Evolutionary conservation across 257 asterid species (phyloP), one percentile per base, ranked within the genome.

Genomic region (Gardenia jasminoides): DNA sequence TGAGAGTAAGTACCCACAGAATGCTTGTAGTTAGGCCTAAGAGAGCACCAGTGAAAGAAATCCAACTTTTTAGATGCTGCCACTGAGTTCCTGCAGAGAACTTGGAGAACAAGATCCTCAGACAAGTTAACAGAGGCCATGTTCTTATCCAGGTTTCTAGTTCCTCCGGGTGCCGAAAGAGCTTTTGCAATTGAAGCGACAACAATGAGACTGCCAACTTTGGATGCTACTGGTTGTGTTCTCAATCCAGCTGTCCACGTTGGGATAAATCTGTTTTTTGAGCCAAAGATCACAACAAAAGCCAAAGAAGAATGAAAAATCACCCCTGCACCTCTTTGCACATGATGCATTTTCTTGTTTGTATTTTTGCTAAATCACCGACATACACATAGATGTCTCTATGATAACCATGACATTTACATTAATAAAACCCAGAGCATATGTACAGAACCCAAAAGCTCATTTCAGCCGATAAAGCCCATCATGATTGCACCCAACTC

Each of bases 1-100:
- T 90, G 94, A 26, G 88, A 82, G 78, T 93, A 93, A 4, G 97
- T 82, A 82, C 80, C 72, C 52, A 78, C 83, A 48, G 96, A 83
- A 91, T 93, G 99, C 78, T 85, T 88, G 93, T 84, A 89, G 78
- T 86, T 84, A 65, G 82, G 92, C 85, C 88, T 88, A 30, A 84
- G 78, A 22, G 94, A 89, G 80, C 95, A 90, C 97, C 98, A 93
- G 30, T 72, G 80, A 87, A 94, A 94, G 82, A 95, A 95, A 10
- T 85, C 91, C 77, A 95, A 76, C 76, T 89, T 93, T 72, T 52
- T 91, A 33, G 89, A 73, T 3, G 88, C 86, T 33, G 86, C 90
- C 31, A 95, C 86, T 41, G 93, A 89, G 36, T 86, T 87, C 12
- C 94, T 92, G 41, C 85, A 86, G 72, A 95, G 92, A 46, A 93